A percentile compares a stretch with the other conserved stretches of the same genome.
These are phyloP conservation scores for Gloeophyllum trabeum DNA, from an alignment of 768 basidiomycete species.

Conservation along the genomic window DNA sequence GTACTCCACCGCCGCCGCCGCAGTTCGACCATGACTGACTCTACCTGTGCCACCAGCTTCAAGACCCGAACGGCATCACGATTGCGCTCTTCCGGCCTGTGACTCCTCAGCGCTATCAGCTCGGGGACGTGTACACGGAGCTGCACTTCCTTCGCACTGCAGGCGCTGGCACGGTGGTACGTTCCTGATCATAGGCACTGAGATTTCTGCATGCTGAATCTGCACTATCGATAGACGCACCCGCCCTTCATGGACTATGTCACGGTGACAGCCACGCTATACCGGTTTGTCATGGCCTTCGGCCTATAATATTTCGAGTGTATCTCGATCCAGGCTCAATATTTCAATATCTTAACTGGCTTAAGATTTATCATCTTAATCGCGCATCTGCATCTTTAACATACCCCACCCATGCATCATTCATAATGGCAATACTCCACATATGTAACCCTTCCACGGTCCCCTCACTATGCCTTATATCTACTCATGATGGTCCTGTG, in stretches of 20 bases:
- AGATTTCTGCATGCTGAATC: too few species aligned
- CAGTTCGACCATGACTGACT: not conserved
- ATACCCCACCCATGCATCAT: too few species aligned
- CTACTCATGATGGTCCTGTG: too few species aligned
- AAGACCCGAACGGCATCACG: conserved; percentile 55
- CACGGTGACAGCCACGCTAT: conserved; percentile 76
- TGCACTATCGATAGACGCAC: conserved; percentile 76
- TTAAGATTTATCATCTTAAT: not conserved
- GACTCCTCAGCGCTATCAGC: conserved; percentile 68
- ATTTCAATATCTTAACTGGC: too few species aligned
- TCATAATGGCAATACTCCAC: too few species aligned
- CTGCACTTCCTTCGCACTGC: conserved; percentile 73
- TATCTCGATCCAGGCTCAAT: too few species aligned
- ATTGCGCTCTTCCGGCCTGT: conserved; percentile 78
- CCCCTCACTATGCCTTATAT: too few species aligned
- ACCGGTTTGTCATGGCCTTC: conserved; percentile 57
- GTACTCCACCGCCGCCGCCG: conserved; percentile 13
- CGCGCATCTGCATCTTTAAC: conserved; percentile 5
- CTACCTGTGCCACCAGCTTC: conserved; percentile 36
- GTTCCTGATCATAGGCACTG: conserved; percentile 12
- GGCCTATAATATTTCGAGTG: conserved; percentile 36
- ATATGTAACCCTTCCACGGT: too few species aligned
- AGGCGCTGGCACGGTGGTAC: conserved; percentile 75
- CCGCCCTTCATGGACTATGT: conserved; percentile 88
- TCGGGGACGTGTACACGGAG: conserved; percentile 82